Evolutionary conservation across 306 rosid genomes (phyloP).

Genomic region (Arachis hypogaea): DNA sequence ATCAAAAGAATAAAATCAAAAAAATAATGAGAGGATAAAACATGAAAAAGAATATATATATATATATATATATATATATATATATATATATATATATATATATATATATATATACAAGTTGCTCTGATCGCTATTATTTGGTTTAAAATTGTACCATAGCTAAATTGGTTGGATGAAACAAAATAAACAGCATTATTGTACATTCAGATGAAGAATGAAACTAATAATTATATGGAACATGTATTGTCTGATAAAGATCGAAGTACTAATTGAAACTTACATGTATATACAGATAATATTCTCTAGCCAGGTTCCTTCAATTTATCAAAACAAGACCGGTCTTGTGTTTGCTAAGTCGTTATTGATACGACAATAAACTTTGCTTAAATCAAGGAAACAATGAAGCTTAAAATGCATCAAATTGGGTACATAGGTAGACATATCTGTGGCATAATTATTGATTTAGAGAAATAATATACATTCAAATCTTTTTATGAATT

Average conservation of each 20-base stretch:
- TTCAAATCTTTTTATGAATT: too few species aligned
- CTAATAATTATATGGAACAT: not conserved
- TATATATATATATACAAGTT: too few species aligned
- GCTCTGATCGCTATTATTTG: not conserved
- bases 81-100: too few species aligned
- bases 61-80: too few species aligned
- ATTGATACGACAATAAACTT: not conserved
- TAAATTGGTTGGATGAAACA: not conserved
- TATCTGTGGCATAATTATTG: not conserved
- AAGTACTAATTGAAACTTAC: not conserved
- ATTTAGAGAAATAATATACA: too few species aligned
- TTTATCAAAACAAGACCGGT: not conserved
- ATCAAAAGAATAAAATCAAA: too few species aligned
- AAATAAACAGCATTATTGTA: not conserved
- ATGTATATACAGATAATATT: not conserved
- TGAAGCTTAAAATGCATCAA: not conserved
- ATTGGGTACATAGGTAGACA: not conserved
- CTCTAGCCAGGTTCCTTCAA: not conserved
- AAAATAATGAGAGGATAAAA: too few species aligned
- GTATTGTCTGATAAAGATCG: not conserved
- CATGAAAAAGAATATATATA: too few species aligned
- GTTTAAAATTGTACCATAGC: not conserved
- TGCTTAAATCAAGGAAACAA: not conserved
- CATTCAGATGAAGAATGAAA: too few species aligned
- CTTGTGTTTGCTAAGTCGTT: not conserved